Evolutionary conservation across 257 asterid species (phyloP).

Genomic region (Vinca minor): DNA sequence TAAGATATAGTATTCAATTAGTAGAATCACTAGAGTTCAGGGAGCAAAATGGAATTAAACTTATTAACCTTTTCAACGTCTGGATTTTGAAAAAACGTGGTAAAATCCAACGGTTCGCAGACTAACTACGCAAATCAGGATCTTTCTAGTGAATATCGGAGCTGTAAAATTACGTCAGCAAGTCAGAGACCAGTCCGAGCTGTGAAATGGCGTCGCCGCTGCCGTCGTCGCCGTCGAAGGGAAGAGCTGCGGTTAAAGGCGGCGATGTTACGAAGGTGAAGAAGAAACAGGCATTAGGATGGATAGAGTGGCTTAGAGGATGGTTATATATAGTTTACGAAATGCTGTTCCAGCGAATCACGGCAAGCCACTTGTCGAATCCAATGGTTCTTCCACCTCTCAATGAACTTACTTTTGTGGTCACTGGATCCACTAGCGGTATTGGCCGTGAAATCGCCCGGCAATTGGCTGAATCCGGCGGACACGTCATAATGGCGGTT

Average conservation of each 20-base stretch:
- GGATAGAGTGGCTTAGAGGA: slow-evolving; percentile 86
- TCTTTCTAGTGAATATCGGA: too few relatives aligned
- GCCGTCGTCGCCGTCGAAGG: slow-evolving; percentile 14
- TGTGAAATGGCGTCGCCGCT: background rate
- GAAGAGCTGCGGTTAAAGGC: slow-evolving; percentile 28
- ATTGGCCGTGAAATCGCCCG: slow-evolving; percentile 93
- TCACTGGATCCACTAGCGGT: slow-evolving; percentile 98
- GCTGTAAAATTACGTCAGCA: too few relatives aligned
- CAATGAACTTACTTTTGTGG: slow-evolving; percentile 64
- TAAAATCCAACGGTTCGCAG: too few relatives aligned
- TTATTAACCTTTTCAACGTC: too few relatives aligned
- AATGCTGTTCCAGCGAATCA: slow-evolving; percentile 84
- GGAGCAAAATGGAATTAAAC: too few relatives aligned
- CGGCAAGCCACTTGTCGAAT: slow-evolving; percentile 74
- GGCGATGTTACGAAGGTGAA: slow-evolving; percentile 29
- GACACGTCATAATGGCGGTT: slow-evolving; percentile 93
- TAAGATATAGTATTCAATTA: too few relatives aligned
- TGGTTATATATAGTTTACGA: slow-evolving; percentile 64
- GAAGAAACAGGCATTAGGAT: slow-evolving; percentile 65
- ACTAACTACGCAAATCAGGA: too few relatives aligned
- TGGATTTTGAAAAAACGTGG: too few relatives aligned
- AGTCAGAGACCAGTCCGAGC: background rate
- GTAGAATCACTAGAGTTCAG: too few relatives aligned
- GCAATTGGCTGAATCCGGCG: slow-evolving; percentile 95
- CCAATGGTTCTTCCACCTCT: slow-evolving; percentile 87